Conservation (phyloP, 305 asterid genomes). For the Fraxinus sp. region DNA sequence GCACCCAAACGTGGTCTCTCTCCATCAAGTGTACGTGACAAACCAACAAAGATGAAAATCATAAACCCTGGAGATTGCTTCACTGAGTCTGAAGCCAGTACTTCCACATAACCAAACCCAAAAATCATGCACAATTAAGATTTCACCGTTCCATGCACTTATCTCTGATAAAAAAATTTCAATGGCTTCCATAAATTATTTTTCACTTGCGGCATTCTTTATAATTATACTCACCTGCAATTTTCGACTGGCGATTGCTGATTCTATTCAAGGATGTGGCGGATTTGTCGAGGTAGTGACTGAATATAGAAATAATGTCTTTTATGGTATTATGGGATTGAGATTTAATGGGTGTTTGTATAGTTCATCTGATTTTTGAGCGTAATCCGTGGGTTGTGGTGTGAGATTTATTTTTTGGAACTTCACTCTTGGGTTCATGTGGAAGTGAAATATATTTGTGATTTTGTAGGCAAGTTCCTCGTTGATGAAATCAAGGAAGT, state of each 20-base stretch:
- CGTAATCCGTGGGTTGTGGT: background rate
- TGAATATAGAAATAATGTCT: background rate
- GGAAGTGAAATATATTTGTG: constrained; percentile 13
- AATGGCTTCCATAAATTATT: constrained; percentile 36
- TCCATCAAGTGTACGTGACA: background rate
- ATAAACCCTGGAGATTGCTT: constrained; percentile 30
- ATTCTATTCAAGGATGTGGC: constrained; percentile 94
- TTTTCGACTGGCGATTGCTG: constrained; percentile 41
- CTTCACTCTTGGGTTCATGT: constrained; percentile 1
- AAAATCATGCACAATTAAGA: constrained; percentile 33
- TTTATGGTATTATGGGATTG: background rate
- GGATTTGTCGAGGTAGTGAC: constrained; percentile 85
- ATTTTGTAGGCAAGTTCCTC: constrained; percentile 68
- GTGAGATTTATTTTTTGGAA: background rate
- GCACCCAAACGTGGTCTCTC: background rate
- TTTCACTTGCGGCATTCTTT: constrained; percentile 19
- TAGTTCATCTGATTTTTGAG: constrained; percentile 15
- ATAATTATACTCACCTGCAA: constrained; percentile 28
- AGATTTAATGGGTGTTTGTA: constrained; percentile 14
- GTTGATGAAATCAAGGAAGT: constrained; percentile 79
- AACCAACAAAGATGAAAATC: constrained; percentile 14
- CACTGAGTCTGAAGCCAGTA: background rate
- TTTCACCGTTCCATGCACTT: constrained; percentile 11
- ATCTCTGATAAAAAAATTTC: constrained; percentile 16
- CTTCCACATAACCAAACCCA: constrained; percentile 12